Conservation (phyloP, 2,329 filamentous ascomycete genomes). For the Coniochaeta ligniaria region DNA sequence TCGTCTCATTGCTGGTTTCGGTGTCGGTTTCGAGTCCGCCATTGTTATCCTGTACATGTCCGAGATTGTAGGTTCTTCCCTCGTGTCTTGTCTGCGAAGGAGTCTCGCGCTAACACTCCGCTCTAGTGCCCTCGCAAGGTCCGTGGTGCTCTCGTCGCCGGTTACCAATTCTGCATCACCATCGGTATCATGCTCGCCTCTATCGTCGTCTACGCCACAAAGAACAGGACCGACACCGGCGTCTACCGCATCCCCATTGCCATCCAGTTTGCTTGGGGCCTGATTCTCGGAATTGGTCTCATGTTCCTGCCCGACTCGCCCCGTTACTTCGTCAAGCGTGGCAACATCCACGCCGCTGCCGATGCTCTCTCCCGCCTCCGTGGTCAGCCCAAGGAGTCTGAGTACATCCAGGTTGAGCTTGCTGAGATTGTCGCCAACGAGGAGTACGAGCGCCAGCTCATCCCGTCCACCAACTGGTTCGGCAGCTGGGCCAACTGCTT, state of each 20-base stretch:
- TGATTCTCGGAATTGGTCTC: slow-evolving; percentile 67
- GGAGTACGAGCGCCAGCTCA: slow-evolving; percentile 69
- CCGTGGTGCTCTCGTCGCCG: slow-evolving; percentile 24
- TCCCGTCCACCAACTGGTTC: slow-evolving; percentile 59
- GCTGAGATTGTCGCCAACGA: slow-evolving; percentile 85
- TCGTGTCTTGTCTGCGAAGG: neutral
- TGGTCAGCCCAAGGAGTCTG: slow-evolving; percentile 64
- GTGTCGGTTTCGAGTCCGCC: slow-evolving; percentile 75
- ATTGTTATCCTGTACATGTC: slow-evolving; percentile 85
- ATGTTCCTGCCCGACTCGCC: slow-evolving; percentile 78
- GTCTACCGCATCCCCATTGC: slow-evolving; percentile 76
- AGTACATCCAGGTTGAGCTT: slow-evolving; percentile 71
- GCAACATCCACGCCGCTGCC: slow-evolving; percentile 58
- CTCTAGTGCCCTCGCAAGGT: slow-evolving; percentile 57
- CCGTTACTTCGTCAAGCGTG: slow-evolving; percentile 77
- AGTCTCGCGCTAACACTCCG: neutral
- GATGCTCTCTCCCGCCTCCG: slow-evolving; percentile 59
- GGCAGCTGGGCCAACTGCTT: slow-evolving; percentile 64
- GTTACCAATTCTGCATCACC: slow-evolving; percentile 24
- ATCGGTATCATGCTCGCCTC: slow-evolving; percentile 66
- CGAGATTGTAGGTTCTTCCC: slow-evolving; percentile 51
- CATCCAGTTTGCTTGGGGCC: slow-evolving; percentile 73
- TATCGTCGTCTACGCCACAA: slow-evolving; percentile 65
- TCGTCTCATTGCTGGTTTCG: slow-evolving; percentile 68
- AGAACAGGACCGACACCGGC: slow-evolving; percentile 52